Base-by-base conservation (phyloP, 495 filamentous ascomycete species). In the Podospora pseudocomata region DNA sequence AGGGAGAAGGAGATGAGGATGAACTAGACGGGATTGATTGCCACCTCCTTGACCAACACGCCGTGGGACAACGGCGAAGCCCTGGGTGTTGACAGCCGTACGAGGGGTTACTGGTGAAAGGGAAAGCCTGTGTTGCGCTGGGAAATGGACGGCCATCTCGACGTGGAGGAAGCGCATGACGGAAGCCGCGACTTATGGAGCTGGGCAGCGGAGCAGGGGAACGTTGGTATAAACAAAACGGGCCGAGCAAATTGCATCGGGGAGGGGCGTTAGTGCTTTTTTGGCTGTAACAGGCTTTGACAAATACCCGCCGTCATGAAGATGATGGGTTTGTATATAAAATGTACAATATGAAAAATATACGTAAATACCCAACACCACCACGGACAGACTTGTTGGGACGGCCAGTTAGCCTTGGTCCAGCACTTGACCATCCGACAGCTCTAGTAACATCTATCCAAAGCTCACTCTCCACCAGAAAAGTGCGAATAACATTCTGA, bases 281-380 rank as follows among this genome's bases (percentile, higher is more conserved):
- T 13, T 49, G 39, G 9, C 7, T 49, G 39, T 49, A 5, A 49
- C 13, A 11, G 9, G 9, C 39, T 49, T 49, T 49, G 39, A 16
- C 7, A 49, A 49, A 49, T 49, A 49, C 39, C 39, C 39, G 15
- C 39, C 64, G n/a, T 15, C 44, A 53, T 62, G 59, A 27, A 63
- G 23, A 32, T 2, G 7, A 28, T 30, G 57, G 30, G 28, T 53
- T 49, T 23, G 20, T 62, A 26, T 62, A 6, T 34, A 64, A 7
- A 39, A 71, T 68, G 61, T 68, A 64, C 68, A 54, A 60, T 30
- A 9, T 58, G 65, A 53, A 65, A 67, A 67, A 66, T 19, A 65
- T 53, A n/a, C 27, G 20, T 53, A 27, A 18, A 55, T 34, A 60
- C 15, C n/a, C 26, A 15, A 26, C 19, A 64, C 58, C 53, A 32